phyloP scores from a whole-genome alignment of 306 rosid species.

The Castanea crenata region DNA sequence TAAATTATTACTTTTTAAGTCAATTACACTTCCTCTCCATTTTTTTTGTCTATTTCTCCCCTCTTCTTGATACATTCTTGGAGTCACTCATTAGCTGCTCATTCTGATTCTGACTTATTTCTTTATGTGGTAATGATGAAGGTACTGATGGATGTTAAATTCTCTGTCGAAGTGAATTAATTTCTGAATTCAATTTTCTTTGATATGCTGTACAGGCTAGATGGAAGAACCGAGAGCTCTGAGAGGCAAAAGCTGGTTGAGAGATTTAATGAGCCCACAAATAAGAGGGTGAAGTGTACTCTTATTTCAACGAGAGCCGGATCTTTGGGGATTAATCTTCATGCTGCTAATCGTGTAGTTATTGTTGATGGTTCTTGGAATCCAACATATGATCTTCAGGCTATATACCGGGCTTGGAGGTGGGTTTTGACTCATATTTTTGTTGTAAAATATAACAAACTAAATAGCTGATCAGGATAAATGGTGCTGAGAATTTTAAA shows the following conservation, averaged over 20 bases:
- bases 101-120: background rate
- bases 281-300: slow-evolving; percentile 86
- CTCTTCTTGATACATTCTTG: background rate
- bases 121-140: background rate
- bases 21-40: background rate
- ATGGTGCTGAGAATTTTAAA: too few relatives aligned
- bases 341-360: slow-evolving; percentile 96
- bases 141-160: background rate
- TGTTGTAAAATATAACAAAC: background rate
- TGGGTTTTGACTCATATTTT: slow-evolving; percentile 25
- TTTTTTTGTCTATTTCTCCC: too few relatives aligned
- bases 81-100: background rate
- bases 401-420: slow-evolving; percentile 99
- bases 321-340: slow-evolving; percentile 92
- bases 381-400: slow-evolving; percentile 97
- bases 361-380: slow-evolving; percentile 99
- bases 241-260: slow-evolving; percentile 94
- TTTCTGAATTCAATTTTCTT: slow-evolving; percentile 16
- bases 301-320: slow-evolving; percentile 97
- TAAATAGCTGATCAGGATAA: background rate
- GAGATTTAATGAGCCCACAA: slow-evolving; percentile 78
- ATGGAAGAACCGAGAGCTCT: slow-evolving; percentile 96
- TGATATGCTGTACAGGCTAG: slow-evolving; percentile 55
- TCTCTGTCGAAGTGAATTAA: background rate
- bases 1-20: background rate